A percentile compares a stretch with the other conserved stretches of the same genome.
These are phyloP conservation scores for Hansenula sp. DNA, from an alignment of 1,139 yeast genomes.

Conservation along the genomic window DNA sequence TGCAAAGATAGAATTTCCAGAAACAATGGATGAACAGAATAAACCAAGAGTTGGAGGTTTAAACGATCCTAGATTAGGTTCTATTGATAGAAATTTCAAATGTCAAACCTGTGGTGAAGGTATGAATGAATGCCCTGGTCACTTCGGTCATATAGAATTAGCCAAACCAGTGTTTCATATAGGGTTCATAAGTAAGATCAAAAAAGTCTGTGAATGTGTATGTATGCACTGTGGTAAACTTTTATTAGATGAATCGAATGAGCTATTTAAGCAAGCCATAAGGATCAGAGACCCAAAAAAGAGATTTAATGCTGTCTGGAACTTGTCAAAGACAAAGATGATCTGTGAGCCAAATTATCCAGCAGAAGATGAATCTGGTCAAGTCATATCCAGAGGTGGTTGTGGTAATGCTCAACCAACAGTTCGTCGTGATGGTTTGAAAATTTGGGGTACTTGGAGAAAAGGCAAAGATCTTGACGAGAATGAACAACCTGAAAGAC, in stretches of 20 bases:
- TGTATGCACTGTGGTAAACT: slow-evolving; percentile 99
- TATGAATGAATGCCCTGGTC: slow-evolving; percentile 99
- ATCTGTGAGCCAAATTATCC: slow-evolving; percentile 88
- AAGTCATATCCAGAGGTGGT: slow-evolving; percentile 75
- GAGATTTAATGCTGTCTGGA: slow-evolving; percentile 96
- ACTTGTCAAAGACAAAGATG: slow-evolving; percentile 85
- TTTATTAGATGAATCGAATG: slow-evolving; percentile 80
- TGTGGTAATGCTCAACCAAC: slow-evolving; percentile 98
- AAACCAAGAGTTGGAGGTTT: slow-evolving; percentile 96
- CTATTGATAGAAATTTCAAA: slow-evolving; percentile 93
- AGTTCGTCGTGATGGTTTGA: slow-evolving; percentile 91
- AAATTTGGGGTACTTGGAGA: slow-evolving; percentile 97
- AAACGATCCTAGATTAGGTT: slow-evolving; percentile 94
- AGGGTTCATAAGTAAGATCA: slow-evolving; percentile 89
- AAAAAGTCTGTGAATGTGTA: slow-evolving; percentile 92
- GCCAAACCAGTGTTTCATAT: slow-evolving; percentile 98
- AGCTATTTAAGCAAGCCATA: slow-evolving; percentile 84
- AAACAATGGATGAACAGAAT: slow-evolving; percentile 97
- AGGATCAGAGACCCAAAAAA: slow-evolving; percentile 91
- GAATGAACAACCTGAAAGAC: slow-evolving; percentile 87
- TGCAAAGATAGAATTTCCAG: slow-evolving; percentile 96
- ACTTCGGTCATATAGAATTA: slow-evolving; percentile 96
- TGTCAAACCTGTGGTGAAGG: slow-evolving; percentile 99
- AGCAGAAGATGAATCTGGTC: slow-evolving; percentile 56
- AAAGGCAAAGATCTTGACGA: slow-evolving; percentile 70